Evolutionary conservation across 176 grass and related monocot species (phyloP), one percentile per base, ranked within the genome.

Genomic region (Metroxylon sagu): DNA sequence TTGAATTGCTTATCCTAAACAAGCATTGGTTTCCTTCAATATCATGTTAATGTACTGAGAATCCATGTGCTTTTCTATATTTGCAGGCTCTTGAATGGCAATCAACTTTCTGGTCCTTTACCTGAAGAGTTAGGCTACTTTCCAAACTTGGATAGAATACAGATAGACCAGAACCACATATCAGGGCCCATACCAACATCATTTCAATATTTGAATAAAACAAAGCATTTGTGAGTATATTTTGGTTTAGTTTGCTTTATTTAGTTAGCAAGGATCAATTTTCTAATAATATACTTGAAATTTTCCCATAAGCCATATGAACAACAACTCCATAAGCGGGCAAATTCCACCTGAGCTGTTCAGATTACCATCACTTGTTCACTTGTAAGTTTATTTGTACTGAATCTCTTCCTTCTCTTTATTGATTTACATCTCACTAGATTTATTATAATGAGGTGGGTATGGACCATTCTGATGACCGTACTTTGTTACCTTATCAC

Each of bases 281-380:
- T 48, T 57, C 80, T 68, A 27, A 30, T 52, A 19, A 62, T 12
- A 26, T 30, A 48, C 74, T 69, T 69, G 8, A 65, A 79, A 6
- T 73, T 77, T 71, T 76, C 72, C 54, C 59, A 72, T 67, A 68
- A 97, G 93, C 68, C 93, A 92, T 76, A 97, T 92, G 93, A 97
- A 97, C 66, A 97, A 97, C 56, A 97, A 97, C 74, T 97, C 93
- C 16, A 84, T 97, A 67, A 97, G 81, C 61, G 87, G 93, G 53
- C 56, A 78, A 73, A 88, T 97, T 64, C 93, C 93, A 43, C 43
- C 58, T 5, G 84, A 92, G 78, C 27, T 97, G 60, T 88, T 81
- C 58, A 76, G 66, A 76, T 70, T 92, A 53, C 76, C 76, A 31
- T 16, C 14, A 27, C 93, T 97, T 74, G n/a, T 88, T 77, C 93